Conservation (phyloP, 2,329 filamentous ascomycete species). For the Colletotrichum coccodes region DNA sequence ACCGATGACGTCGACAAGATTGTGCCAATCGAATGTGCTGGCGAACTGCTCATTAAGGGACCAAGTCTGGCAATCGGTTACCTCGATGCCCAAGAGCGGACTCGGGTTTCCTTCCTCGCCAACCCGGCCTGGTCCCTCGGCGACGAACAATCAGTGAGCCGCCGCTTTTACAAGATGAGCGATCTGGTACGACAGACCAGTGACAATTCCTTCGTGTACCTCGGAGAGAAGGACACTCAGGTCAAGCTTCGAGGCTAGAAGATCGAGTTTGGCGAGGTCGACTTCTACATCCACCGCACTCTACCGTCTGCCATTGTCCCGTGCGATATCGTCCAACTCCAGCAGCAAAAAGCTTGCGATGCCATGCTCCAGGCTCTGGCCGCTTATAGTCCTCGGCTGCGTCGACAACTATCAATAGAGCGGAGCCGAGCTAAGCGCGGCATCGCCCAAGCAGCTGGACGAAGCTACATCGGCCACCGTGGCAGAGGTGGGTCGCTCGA, state of each 20-base stretch:
- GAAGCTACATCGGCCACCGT: constrained; percentile 42
- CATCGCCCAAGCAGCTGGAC: constrained; percentile 38
- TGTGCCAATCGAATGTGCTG: constrained; percentile 43
- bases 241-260: constrained; percentile 36
- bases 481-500: constrained; percentile 41
- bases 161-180: constrained; percentile 53
- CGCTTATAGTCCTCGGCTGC: constrained; percentile 48
- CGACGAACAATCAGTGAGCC: constrained; percentile 40
- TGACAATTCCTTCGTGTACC: constrained; percentile 28
- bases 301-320: neutral
- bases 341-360: neutral
- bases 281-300: constrained; percentile 6
- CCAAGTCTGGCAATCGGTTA: constrained; percentile 61
- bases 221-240: constrained; percentile 35
- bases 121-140: constrained; percentile 49
- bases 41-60: constrained; percentile 51
- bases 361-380: constrained; percentile 47
- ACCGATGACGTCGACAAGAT: constrained; percentile 40
- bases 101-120: constrained; percentile 54
- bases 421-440: constrained; percentile 35
- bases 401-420: constrained; percentile 36
- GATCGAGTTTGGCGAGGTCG: constrained; percentile 36
- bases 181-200: constrained; percentile 45
- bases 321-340: neutral
- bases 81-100: constrained; percentile 57